Evolutionary conservation across 2,329 filamentous ascomycete genomes (phyloP).

Genomic region (Alternaria dauci): DNA sequence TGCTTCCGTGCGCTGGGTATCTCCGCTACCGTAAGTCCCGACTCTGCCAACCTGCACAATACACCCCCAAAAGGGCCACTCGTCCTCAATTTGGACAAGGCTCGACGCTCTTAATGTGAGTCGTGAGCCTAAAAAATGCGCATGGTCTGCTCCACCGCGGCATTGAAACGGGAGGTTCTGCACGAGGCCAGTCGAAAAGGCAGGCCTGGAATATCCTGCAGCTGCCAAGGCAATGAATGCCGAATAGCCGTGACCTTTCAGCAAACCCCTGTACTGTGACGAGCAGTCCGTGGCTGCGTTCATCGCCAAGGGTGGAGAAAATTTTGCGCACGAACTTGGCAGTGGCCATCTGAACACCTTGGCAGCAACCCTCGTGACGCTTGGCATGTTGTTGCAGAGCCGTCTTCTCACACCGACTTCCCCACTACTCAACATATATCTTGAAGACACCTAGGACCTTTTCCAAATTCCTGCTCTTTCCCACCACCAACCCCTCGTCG

Average conservation of each 20-base stretch:
- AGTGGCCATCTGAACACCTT: conserved; percentile 3
- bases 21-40: background rate
- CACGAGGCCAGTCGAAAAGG: conserved; percentile 1
- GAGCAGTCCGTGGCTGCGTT: conserved; percentile 8
- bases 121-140: conserved; percentile 3
- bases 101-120: background rate
- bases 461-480: background rate
- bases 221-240: conserved; percentile 13
- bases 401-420: conserved; percentile 6
- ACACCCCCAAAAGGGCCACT: background rate
- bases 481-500: background rate
- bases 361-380: conserved; percentile 1
- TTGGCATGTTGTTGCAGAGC: conserved; percentile 9
- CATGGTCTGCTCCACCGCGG: conserved; percentile 5
- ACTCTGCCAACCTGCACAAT: conserved; percentile 6
- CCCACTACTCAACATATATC: conserved; percentile 2
- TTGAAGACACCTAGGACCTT: background rate
- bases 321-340: conserved; percentile 7
- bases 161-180: conserved; percentile 1
- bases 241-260: conserved; percentile 4
- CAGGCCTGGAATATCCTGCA: conserved; percentile 1
- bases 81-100: background rate
- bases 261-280: background rate
- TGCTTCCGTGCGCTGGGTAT: conserved; percentile 1
- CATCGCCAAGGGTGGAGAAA: conserved; percentile 12